phyloP scores from a whole-genome alignment of 2,329 filamentous ascomycete genomes.

The Curvularia hawaiiensis region DNA sequence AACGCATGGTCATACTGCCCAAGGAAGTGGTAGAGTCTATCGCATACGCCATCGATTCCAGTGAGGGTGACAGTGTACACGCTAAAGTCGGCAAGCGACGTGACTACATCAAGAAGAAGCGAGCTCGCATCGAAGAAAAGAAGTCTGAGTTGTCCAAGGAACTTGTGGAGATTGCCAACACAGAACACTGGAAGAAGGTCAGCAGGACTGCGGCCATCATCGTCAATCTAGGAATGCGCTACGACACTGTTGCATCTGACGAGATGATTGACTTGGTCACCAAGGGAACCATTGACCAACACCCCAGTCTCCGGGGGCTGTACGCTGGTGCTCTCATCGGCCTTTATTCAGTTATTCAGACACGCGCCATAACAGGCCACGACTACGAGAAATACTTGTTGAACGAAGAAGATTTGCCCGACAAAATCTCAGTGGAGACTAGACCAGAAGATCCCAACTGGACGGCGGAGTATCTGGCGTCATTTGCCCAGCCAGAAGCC shows the following conservation, averaged over 20 bases:
- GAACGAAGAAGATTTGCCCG: conserved; percentile 77
- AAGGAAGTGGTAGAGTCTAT: conserved; percentile 72
- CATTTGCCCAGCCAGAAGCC: conserved; percentile 77
- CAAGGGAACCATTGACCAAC: conserved; percentile 83
- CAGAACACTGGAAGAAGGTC: conserved; percentile 96
- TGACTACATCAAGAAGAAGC: conserved; percentile 74
- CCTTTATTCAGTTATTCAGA: conserved; percentile 81
- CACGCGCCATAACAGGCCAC: conserved; percentile 83
- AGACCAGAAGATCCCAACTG: conserved; percentile 72
- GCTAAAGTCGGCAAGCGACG: conserved; percentile 68
- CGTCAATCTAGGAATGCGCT: conserved; percentile 87
- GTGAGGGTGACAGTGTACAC: conserved; percentile 62
- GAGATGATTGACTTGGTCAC: conserved; percentile 84
- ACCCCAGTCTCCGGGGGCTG: conserved; percentile 81
- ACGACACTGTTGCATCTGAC: conserved; percentile 81
- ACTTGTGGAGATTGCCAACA: conserved; percentile 75
- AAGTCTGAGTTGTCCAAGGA: conserved; percentile 83
- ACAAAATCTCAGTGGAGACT: conserved; percentile 76
- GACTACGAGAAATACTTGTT: conserved; percentile 85
- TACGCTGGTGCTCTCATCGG: conserved; percentile 81
- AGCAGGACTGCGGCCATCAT: conserved; percentile 89
- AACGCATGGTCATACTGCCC: conserved; percentile 84
- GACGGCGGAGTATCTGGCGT: conserved; percentile 77
- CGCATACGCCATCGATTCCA: conserved; percentile 38
- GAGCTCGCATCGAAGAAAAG: conserved; percentile 78